Percentiles rank a stretch among this genome's conserved stretches.
Conservation (phyloP, 2,329 filamentous ascomycete species). For the Ophiocordyceps robertsii region DNA sequence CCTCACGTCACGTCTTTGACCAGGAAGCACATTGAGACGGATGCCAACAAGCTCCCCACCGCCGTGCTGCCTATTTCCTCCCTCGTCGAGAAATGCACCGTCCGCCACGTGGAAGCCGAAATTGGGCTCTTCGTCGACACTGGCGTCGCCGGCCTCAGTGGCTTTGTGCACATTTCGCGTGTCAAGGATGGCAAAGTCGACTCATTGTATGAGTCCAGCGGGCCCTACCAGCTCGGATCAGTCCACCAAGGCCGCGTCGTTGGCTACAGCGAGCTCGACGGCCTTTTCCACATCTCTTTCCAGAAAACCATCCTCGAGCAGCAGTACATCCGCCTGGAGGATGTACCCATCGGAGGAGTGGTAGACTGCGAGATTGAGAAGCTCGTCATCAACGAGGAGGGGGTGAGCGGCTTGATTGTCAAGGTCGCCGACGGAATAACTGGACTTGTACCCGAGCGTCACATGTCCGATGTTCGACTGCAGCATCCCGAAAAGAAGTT, state of each 20-base stretch:
- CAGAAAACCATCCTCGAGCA: slow-evolving; percentile 75
- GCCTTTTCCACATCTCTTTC: slow-evolving; percentile 72
- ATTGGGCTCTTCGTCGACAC: slow-evolving; percentile 72
- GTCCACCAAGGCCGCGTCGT: slow-evolving; percentile 71
- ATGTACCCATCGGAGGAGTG: slow-evolving; percentile 68
- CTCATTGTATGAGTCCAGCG: slow-evolving; percentile 59
- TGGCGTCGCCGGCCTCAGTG: slow-evolving; percentile 49
- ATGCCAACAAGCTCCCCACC: slow-evolving; percentile 34
- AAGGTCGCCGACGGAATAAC: slow-evolving; percentile 76
- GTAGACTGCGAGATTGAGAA: slow-evolving; percentile 78
- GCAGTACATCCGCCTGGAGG: slow-evolving; percentile 80
- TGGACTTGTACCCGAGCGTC: slow-evolving; percentile 77
- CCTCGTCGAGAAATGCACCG: slow-evolving; percentile 62
- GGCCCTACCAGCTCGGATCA: slow-evolving; percentile 65
- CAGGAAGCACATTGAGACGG: slow-evolving; percentile 23
- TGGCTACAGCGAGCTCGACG: slow-evolving; percentile 78
- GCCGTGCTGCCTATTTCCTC: slow-evolving; percentile 57
- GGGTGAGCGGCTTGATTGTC: slow-evolving; percentile 69
- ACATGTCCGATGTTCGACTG: slow-evolving; percentile 76
- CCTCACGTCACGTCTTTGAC: slow-evolving; percentile 64
- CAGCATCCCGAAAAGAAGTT: slow-evolving; percentile 97
- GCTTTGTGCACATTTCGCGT: slow-evolving; percentile 89
- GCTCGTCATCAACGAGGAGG: slow-evolving; percentile 63
- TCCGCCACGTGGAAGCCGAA: slow-evolving; percentile 65
- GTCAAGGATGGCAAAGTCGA: slow-evolving; percentile 87